These are phyloP conservation scores for Kernera saxatilis DNA, from an alignment of 345 rosid genomes.

Conservation along the genomic window DNA sequence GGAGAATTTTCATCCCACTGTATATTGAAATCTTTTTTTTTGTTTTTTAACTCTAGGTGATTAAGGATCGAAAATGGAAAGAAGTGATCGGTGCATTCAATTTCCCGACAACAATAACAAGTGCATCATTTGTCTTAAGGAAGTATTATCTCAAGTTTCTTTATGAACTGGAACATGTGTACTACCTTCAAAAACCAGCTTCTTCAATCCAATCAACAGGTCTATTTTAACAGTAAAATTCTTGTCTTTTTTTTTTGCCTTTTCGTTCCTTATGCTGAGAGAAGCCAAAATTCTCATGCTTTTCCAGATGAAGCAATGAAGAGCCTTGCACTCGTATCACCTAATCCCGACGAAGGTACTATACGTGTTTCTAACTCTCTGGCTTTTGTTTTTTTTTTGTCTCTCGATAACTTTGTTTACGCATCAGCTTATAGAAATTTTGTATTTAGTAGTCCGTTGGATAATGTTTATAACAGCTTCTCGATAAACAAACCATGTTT, in stretches of 20 bases:
- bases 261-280: neutral
- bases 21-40: constrained; percentile 5
- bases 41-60: constrained; percentile 47
- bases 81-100: constrained; percentile 68
- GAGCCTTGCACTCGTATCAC: neutral
- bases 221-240: neutral
- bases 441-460: neutral
- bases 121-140: constrained; percentile 78
- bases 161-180: constrained; percentile 66
- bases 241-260: neutral
- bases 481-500: neutral
- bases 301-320: constrained; percentile 26
- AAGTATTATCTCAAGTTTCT: constrained; percentile 71
- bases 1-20: neutral
- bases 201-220: constrained; percentile 25
- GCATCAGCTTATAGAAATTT: constrained; percentile 6
- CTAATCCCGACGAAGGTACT: constrained; percentile 26
- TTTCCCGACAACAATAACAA: constrained; percentile 81
- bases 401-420: neutral
- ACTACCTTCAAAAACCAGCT: constrained; percentile 45
- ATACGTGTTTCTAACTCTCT: neutral
- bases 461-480: neutral
- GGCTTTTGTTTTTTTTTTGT: neutral
- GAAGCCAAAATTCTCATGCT: neutral
- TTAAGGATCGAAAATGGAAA: constrained; percentile 80